These are phyloP conservation scores for Gentiana macrophylla DNA, from an alignment of 257 asterid species.

Conservation along the genomic window DNA sequence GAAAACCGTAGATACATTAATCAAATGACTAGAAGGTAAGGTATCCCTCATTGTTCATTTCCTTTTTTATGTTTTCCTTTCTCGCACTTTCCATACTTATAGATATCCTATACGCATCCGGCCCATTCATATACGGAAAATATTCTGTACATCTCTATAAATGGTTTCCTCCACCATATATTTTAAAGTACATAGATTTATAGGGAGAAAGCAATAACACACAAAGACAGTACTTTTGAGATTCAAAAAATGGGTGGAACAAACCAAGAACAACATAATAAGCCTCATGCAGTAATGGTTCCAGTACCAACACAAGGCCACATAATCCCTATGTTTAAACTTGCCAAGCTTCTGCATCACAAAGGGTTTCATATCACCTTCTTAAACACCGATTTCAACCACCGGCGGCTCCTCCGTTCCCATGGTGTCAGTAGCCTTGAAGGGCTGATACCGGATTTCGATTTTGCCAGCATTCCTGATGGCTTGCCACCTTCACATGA, in stretches of 20 bases:
- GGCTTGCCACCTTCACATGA: conserved; percentile 11
- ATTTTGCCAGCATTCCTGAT: conserved; percentile 14
- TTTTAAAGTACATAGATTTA: no score
- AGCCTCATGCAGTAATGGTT: conserved; percentile 21
- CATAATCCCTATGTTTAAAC: conserved; percentile 25
- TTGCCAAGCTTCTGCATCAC: conserved; percentile 21
- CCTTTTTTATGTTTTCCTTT: no score
- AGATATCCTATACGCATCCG: no score
- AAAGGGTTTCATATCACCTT: conserved; percentile 28
- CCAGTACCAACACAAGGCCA: conserved; percentile 33
- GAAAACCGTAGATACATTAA: no score
- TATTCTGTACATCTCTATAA: no score
- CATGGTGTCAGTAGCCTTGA: background rate
- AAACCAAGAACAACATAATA: background rate
- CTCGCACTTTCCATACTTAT: no score
- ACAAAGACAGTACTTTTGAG: no score
- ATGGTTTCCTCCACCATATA: no score
- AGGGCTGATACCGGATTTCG: background rate
- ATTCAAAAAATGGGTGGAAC: background rate
- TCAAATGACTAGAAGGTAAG: no score
- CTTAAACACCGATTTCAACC: conserved; percentile 21
- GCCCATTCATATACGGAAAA: no score
- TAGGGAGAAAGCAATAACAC: no score
- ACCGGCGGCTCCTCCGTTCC: conserved; percentile 11
- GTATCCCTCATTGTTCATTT: no score